These are phyloP conservation scores for Candida vaughaniae DNA, from an alignment of 805 yeast species.

Conservation along the genomic window DNA sequence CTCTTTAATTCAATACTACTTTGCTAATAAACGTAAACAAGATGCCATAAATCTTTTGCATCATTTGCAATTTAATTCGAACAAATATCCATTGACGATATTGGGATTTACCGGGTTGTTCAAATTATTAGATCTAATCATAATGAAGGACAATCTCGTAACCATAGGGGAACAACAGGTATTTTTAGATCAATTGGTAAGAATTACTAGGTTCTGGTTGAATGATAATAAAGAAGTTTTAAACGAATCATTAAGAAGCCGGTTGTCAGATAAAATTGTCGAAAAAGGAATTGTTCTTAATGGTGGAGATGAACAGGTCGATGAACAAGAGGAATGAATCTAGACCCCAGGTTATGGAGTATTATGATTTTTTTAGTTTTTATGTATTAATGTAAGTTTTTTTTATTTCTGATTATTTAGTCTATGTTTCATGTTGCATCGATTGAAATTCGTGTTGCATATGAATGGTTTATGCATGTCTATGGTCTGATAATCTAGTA, in stretches of 20 bases:
- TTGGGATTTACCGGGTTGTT: conserved; percentile 34
- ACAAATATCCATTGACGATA: conserved; percentile 21
- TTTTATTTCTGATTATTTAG: too few species aligned
- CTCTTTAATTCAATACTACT: conserved; percentile 25
- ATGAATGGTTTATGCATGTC: too few species aligned
- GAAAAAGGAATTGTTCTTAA: conserved; percentile 31
- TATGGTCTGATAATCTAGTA: too few species aligned
- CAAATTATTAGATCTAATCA: conserved; percentile 13
- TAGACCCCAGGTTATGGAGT: too few species aligned
- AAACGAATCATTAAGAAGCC: conserved; percentile 22
- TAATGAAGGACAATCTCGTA: conserved; percentile 5
- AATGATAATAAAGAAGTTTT: conserved; percentile 22
- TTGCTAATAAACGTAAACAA: conserved; percentile 9
- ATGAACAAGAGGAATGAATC: conserved; percentile 8
- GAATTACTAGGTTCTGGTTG: conserved; percentile 29
- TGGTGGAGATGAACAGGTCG: conserved; percentile 17
- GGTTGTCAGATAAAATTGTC: conserved; percentile 29
- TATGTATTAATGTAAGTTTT: conserved; percentile 3
- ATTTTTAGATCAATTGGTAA: conserved; percentile 27
- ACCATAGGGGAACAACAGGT: conserved; percentile 12
- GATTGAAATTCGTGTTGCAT: too few species aligned
- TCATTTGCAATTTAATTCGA: conserved; percentile 19
- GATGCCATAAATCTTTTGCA: conserved; percentile 23
- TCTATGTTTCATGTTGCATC: too few species aligned
- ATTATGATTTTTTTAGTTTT: too few species aligned